Conservation (phyloP, 495 filamentous ascomycete species). For the Penicillium steckii region DNA sequence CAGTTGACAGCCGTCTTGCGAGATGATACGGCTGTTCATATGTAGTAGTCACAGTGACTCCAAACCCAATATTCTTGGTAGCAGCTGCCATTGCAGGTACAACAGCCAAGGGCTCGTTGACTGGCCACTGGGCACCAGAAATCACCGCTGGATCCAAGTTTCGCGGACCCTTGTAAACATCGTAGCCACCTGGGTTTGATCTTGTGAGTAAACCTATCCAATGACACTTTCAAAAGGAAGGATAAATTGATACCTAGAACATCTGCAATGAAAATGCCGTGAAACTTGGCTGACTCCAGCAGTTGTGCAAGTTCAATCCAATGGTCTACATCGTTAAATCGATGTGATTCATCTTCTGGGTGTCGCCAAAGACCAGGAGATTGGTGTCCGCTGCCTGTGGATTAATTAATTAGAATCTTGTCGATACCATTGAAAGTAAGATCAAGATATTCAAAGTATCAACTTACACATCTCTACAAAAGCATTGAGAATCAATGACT, state of each 20-base stretch:
- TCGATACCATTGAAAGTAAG: too few relatives aligned
- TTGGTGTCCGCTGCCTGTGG: constrained; percentile 50
- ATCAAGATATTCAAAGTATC: too few relatives aligned
- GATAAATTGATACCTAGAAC: constrained; percentile 38
- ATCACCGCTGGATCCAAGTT: constrained; percentile 57
- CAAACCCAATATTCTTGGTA: constrained; percentile 64
- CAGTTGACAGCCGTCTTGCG: constrained; percentile 60
- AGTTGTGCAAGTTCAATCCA: constrained; percentile 51
- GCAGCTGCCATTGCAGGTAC: constrained; percentile 47
- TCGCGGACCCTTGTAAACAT: constrained; percentile 60
- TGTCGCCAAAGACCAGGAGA: constrained; percentile 54
- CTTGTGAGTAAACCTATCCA: too few relatives aligned
- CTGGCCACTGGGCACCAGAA: constrained; percentile 67
- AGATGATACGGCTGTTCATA: constrained; percentile 72
- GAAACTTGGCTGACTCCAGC: constrained; percentile 51
- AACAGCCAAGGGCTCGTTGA: constrained; percentile 51
- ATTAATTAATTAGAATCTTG: background rate
- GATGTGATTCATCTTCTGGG: constrained; percentile 50
- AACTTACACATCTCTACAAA: constrained; percentile 55
- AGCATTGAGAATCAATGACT: constrained; percentile 58
- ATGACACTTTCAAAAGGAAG: background rate
- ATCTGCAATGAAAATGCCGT: constrained; percentile 58
- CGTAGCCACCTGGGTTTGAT: constrained; percentile 51
- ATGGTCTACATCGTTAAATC: constrained; percentile 54
- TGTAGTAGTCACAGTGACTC: constrained; percentile 68